Evolutionary conservation across 257 asterid genomes (phyloP), one percentile per base, ranked within the genome.

Genomic region (Scutellaria galericulata): DNA sequence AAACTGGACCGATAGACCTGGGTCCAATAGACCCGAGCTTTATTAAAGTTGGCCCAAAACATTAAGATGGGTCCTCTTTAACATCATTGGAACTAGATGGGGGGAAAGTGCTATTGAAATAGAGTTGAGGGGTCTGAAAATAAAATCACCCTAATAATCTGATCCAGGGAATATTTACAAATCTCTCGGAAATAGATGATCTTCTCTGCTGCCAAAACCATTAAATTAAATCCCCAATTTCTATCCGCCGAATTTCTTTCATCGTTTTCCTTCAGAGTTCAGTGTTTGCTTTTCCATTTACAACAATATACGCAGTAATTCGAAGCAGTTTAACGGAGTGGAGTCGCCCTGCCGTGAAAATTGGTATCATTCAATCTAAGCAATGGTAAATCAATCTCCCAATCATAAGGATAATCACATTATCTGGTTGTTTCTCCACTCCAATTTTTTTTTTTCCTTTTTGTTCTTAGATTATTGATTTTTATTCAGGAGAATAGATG

Each of bases 351-450:
- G 58, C 46, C 45, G 63, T 50, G 54, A 48, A 70, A n/a, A 52
- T 53, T 65, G 75, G 66, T 59, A 48, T 62, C 75, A 69, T 8
- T 68, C 69, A 58, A 70, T 69, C 60, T 59, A 69, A 71, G 66
- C 73, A 40, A 79, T 82, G 86, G 83, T 82, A 78, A 74, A 63
- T 53, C 61, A 50, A 37, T 59, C 46, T 20, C 53, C 55, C 39
- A 6, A 12, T 12, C 22, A 39, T 6, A 27, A 5, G 4, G 22
- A 51, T 41, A 22, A 7, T 50, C 27, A 18, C 35, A 10, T 12
- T 76, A 41, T 27, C 48, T 18, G 11, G 39, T 31, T 20, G 9
- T 31, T 35, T 22, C 48, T 65, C 9, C 10, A 7, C 8, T 37
- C 57, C 50, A 3, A 13, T 9, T 20, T 52, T 12, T 35, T 18